Evolutionary conservation across 805 yeast species (phyloP).

Genomic region (Wickerhamiella kurtzmanii): DNA sequence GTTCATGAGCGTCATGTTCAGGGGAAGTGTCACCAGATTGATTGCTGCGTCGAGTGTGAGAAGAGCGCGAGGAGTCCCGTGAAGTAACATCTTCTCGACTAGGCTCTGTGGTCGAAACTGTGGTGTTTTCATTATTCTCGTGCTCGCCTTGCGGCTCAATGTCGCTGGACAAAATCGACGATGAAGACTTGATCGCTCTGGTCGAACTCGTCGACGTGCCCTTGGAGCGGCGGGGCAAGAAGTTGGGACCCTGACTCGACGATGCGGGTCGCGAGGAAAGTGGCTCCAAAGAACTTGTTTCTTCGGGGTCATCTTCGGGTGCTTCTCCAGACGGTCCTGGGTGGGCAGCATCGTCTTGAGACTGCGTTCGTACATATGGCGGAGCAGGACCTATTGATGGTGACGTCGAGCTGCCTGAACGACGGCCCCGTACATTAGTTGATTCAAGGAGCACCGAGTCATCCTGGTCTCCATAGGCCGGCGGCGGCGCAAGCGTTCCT

Average conservation of each 20-base stretch:
- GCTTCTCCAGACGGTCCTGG: constrained; percentile 2
- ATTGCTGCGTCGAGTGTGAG: no score
- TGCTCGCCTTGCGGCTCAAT: background rate
- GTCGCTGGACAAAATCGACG: background rate
- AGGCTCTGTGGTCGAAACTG: no score
- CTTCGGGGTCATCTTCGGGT: background rate
- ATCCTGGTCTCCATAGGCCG: constrained; percentile 70
- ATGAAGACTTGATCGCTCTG: background rate
- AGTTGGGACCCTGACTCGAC: background rate
- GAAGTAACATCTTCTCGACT: no score
- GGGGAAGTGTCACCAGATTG: no score
- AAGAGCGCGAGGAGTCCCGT: no score
- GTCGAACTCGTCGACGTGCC: background rate
- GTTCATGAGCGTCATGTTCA: no score
- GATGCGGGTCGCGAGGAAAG: background rate
- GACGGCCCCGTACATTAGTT: constrained; percentile 3
- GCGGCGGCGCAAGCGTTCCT: constrained; percentile 86
- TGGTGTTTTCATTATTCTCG: background rate
- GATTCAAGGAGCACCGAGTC: constrained; percentile 51
- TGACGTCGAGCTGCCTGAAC: background rate
- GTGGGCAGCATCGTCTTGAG: constrained; percentile 11
- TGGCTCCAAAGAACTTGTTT: background rate
- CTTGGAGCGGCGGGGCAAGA: background rate
- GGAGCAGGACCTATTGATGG: constrained; percentile 8
- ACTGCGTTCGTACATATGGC: constrained; percentile 12